Evolutionary conservation across 345 rosid species (phyloP).

Genomic region (Passiflora organensis): DNA sequence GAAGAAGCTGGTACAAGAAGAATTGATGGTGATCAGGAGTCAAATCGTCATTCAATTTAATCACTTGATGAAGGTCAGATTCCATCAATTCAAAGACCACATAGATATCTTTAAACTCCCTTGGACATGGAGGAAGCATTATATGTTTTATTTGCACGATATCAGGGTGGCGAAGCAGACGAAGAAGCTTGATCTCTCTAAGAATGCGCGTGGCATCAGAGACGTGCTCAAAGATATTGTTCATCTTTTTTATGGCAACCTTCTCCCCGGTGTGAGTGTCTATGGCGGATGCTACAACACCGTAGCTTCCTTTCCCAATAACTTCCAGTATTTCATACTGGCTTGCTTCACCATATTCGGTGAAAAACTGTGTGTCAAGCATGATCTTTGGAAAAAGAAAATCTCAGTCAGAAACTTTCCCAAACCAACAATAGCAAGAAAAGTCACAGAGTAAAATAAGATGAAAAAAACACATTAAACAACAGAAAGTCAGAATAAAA

Average conservation of each 20-base stretch:
- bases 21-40: conserved; percentile 90
- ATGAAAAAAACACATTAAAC: background rate
- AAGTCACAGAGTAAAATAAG: background rate
- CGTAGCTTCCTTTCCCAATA: conserved; percentile 95
- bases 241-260: conserved; percentile 96
- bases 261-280: conserved; percentile 90
- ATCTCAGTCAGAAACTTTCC: background rate
- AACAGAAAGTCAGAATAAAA: too few species aligned
- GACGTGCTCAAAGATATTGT: conserved; percentile 82
- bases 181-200: conserved; percentile 92
- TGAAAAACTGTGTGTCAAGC: conserved; percentile 88
- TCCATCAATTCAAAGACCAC: conserved; percentile 98
- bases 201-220: conserved; percentile 89
- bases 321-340: conserved; percentile 93
- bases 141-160: conserved; percentile 89
- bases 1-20: conserved; percentile 98
- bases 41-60: conserved; percentile 81
- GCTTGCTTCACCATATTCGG: conserved; percentile 95
- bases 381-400: conserved; percentile 30
- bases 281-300: conserved; percentile 89
- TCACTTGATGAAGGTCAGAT: conserved; percentile 90
- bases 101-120: conserved; percentile 89
- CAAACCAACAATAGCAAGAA: background rate
- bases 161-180: conserved; percentile 78
- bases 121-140: conserved; percentile 93